Evolutionary conservation across 495 filamentous ascomycete species (phyloP).

Genomic region (Letharia lupina): DNA sequence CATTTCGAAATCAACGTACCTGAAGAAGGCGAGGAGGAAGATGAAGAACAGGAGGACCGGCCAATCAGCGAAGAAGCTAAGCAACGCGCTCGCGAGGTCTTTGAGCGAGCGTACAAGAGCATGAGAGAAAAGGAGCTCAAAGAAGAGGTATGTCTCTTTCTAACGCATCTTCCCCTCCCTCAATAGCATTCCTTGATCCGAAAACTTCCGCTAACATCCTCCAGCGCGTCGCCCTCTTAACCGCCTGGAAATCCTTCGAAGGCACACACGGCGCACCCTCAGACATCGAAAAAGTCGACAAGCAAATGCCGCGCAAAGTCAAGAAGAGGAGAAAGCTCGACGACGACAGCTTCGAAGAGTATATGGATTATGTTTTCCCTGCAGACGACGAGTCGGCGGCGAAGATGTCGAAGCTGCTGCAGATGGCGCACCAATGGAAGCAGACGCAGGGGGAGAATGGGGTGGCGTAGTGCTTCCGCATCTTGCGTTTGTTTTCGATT

Average conservation of each 20-base stretch:
- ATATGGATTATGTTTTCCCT: conserved; percentile 94
- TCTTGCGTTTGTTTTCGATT: neutral
- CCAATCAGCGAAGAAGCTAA: conserved; percentile 79
- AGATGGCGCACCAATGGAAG: conserved; percentile 87
- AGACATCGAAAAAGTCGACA: conserved; percentile 77
- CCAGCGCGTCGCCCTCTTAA: conserved; percentile 71
- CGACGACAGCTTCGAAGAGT: conserved; percentile 95
- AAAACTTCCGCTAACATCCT: conserved; percentile 27
- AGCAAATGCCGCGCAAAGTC: conserved; percentile 85
- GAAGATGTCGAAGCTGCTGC: conserved; percentile 73
- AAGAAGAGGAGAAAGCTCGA: conserved; percentile 93
- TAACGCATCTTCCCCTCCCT: neutral
- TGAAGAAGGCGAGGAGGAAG: conserved; percentile 57
- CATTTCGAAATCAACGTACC: conserved; percentile 90
- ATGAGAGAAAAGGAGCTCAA: conserved; percentile 91
- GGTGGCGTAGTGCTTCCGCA: neutral
- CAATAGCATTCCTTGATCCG: neutral
- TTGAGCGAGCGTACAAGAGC: conserved; percentile 75
- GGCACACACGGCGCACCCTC: conserved; percentile 66
- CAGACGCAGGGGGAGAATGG: conserved; percentile 40
- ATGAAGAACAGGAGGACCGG: conserved; percentile 52
- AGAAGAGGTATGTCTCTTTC: conserved; percentile 56
- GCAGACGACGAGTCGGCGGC: conserved; percentile 85
- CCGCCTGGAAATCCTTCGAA: conserved; percentile 88
- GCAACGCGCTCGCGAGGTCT: conserved; percentile 68